phyloP scores from a whole-genome alignment of 495 filamentous ascomycete species.

The Penicillium pulvis region DNA sequence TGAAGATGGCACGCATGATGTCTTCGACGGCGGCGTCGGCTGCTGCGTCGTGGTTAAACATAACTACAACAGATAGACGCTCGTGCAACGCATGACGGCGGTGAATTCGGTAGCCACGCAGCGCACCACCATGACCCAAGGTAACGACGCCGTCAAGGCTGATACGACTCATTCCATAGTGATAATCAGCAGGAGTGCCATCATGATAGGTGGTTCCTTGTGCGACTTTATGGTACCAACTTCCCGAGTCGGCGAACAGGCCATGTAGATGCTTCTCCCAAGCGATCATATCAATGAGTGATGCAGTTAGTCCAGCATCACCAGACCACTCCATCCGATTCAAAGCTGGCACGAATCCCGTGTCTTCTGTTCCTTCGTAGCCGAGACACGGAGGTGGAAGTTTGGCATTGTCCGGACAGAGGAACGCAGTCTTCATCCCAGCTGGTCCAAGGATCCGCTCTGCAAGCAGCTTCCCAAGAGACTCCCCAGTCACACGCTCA shows the following conservation, averaged over 20 bases:
- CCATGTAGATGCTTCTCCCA: conserved; percentile 34
- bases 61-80: conserved; percentile 30
- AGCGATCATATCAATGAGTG: conserved; percentile 38
- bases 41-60: conserved; percentile 34
- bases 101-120: conserved; percentile 36
- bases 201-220: conserved; percentile 23
- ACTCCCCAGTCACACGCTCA: conserved; percentile 27
- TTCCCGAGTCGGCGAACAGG: conserved; percentile 22
- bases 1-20: conserved; percentile 21
- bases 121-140: conserved; percentile 34
- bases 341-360: conserved; percentile 22
- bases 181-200: conserved; percentile 26
- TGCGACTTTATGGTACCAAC: conserved; percentile 27
- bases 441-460: conserved; percentile 32
- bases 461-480: conserved; percentile 27
- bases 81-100: conserved; percentile 30
- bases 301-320: conserved; percentile 38
- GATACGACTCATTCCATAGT: conserved; percentile 26
- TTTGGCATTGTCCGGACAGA: conserved; percentile 30
- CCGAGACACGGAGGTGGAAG: conserved; percentile 34
- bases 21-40: conserved; percentile 16
- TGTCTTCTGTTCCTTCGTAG: conserved; percentile 33
- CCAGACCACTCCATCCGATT: conserved; percentile 41
- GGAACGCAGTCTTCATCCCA: conserved; percentile 33
- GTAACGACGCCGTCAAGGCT: conserved; percentile 19